phyloP scores from a whole-genome alignment of 768 basidiomycete genomes.

The Gautieria morchelliformis region DNA sequence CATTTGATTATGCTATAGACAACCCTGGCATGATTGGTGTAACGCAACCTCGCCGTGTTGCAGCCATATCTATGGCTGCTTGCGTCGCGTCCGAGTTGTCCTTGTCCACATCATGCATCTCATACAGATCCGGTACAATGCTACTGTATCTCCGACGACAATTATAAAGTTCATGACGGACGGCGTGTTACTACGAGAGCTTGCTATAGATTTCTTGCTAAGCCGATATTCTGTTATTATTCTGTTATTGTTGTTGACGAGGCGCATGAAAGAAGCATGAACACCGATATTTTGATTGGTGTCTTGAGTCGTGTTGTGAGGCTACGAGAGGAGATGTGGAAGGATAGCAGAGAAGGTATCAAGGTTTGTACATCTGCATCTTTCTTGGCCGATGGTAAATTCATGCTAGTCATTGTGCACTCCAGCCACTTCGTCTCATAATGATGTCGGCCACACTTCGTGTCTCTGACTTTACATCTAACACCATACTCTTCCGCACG shows the following conservation, averaged over 20 bases:
- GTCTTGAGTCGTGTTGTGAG: constrained; percentile 91
- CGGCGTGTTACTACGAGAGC: constrained; percentile 88
- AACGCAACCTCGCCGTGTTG: constrained; percentile 95
- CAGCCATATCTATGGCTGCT: constrained; percentile 90
- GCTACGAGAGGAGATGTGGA: constrained; percentile 85
- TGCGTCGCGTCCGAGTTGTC: constrained; percentile 94
- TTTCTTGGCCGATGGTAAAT: neutral
- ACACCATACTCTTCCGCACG: constrained; percentile 65
- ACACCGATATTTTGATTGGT: constrained; percentile 95
- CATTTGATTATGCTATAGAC: constrained; percentile 36
- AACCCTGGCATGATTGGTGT: constrained; percentile 98
- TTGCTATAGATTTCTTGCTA: constrained; percentile 90
- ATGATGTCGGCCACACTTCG: constrained; percentile 99
- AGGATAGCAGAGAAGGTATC: constrained; percentile 54
- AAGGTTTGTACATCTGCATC: constrained; percentile 41
- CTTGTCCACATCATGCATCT: constrained; percentile 69
- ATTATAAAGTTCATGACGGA: constrained; percentile 99
- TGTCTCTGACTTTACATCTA: constrained; percentile 85
- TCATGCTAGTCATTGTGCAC: constrained; percentile 2
- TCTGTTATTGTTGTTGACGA: constrained; percentile 96
- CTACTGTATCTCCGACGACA: constrained; percentile 81
- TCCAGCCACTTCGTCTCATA: constrained; percentile 76
- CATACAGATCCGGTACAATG: constrained; percentile 96
- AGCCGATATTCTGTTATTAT: constrained; percentile 84
- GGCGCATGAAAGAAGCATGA: constrained; percentile 96